Evolutionary conservation across 2,329 filamentous ascomycete genomes (phyloP).

Genomic region (Cyanodermella asteris): DNA sequence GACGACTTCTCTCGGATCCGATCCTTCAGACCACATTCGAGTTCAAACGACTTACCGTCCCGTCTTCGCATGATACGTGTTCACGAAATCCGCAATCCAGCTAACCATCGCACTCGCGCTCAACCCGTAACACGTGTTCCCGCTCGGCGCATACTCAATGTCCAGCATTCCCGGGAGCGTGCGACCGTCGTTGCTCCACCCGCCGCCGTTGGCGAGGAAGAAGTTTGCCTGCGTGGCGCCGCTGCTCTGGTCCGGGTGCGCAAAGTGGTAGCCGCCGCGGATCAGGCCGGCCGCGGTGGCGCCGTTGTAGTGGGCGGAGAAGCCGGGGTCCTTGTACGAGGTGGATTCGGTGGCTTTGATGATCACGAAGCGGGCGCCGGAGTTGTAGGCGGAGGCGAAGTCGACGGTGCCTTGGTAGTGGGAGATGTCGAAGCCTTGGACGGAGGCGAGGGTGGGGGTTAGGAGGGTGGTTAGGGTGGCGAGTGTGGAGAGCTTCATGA

Average conservation of each 20-base stretch:
- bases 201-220: slow-evolving; percentile 31
- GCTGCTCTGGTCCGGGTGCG: slow-evolving; percentile 22
- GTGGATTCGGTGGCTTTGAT: slow-evolving; percentile 30
- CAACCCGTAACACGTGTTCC: slow-evolving; percentile 24
- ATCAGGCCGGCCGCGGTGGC: slow-evolving; percentile 31
- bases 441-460: no score
- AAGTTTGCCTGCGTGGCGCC: slow-evolving; percentile 28
- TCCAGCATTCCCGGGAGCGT: slow-evolving; percentile 37
- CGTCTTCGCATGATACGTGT: slow-evolving; percentile 26
- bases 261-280: slow-evolving; percentile 35
- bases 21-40: no score
- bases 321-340: slow-evolving; percentile 21
- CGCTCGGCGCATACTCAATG: slow-evolving; percentile 23
- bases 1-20: no score
- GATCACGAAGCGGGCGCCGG: slow-evolving; percentile 14
- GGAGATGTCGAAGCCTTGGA: slow-evolving; percentile 15
- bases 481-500: no score
- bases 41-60: no score
- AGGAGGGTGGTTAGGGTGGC: no score
- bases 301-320: slow-evolving; percentile 26
- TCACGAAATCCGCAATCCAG: slow-evolving; percentile 32
- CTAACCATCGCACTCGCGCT: slow-evolving; percentile 24
- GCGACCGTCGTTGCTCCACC: slow-evolving; percentile 30
- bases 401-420: slow-evolving; percentile 14
- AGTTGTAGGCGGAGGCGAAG: slow-evolving; percentile 13